These are phyloP conservation scores for Pythium chondricola DNA, from an alignment of 352 stramenopile genomes.

Conservation along the genomic window DNA sequence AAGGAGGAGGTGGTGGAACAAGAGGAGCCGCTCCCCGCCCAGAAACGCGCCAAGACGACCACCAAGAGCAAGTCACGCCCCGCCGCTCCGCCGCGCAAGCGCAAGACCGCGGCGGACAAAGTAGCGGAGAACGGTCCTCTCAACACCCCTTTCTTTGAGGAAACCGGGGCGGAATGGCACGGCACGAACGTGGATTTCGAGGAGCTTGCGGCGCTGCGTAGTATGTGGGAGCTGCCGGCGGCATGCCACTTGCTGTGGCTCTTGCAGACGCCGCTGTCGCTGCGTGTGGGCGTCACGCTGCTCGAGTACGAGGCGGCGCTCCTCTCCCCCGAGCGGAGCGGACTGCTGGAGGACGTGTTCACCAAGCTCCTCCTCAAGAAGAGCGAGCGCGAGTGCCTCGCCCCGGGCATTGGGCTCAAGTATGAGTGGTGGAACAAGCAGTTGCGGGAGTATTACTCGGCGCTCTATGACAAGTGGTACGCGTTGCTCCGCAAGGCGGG, in stretches of 20 bases:
- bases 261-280: constrained; percentile 68
- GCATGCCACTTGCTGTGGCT: constrained; percentile 82
- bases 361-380: constrained; percentile 83
- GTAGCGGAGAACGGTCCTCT: constrained; percentile 52
- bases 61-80: neutral
- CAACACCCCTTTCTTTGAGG: constrained; percentile 54
- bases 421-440: constrained; percentile 89
- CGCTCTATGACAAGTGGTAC: constrained; percentile 81
- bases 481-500: constrained; percentile 65
- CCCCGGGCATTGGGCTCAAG: constrained; percentile 69
- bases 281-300: constrained; percentile 72
- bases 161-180: constrained; percentile 65
- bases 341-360: constrained; percentile 77
- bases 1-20: constrained; percentile 3
- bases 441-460: constrained; percentile 75
- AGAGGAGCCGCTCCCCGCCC: neutral
- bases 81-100: constrained; percentile 18
- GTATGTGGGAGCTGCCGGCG: constrained; percentile 70
- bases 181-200: constrained; percentile 70
- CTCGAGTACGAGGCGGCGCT: constrained; percentile 80
- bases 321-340: constrained; percentile 60
- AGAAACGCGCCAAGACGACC: constrained; percentile 13
- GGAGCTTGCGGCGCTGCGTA: constrained; percentile 48
- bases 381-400: constrained; percentile 71
- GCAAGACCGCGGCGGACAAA: constrained; percentile 57